Percentiles rank a stretch among this genome's conserved stretches.
phyloP scores from a whole-genome alignment of 2,329 filamentous ascomycete species.

The Talaromyces atroroseus region DNA sequence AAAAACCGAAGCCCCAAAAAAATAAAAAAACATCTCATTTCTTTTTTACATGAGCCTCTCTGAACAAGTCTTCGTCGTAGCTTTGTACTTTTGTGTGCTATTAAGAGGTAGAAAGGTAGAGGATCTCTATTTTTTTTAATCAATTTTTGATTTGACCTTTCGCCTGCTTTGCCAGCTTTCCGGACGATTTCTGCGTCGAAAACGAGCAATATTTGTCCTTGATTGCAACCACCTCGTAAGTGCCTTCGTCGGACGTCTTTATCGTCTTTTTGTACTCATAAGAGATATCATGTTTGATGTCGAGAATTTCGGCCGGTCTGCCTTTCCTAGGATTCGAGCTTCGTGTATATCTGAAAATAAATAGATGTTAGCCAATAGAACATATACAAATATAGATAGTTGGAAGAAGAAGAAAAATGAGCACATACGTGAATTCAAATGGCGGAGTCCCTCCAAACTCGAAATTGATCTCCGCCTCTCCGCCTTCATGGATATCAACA shows the following conservation, averaged over 20 bases:
- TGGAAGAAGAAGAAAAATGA: background rate
- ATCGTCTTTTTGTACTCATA: constrained; percentile 76
- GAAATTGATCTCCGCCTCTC: constrained; percentile 86
- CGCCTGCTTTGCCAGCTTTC: constrained; percentile 40
- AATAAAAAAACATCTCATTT: background rate
- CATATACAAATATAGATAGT: background rate
- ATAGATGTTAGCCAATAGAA: constrained; percentile 12
- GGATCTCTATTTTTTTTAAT: constrained; percentile 10
- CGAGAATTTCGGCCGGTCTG: constrained; percentile 72
- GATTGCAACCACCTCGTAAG: constrained; percentile 94
- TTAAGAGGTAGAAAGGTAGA: background rate
- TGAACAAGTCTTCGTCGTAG: background rate
- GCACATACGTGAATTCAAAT: constrained; percentile 77
- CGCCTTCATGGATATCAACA: constrained; percentile 94
- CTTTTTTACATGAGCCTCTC: background rate
- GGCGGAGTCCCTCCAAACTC: constrained; percentile 94
- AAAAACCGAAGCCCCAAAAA: background rate
- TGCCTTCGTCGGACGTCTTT: constrained; percentile 85
- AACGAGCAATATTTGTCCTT: constrained; percentile 91
- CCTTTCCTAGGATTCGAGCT: constrained; percentile 78
- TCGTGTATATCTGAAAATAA: constrained; percentile 62
- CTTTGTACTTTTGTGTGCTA: background rate
- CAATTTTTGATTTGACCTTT: constrained; percentile 14
- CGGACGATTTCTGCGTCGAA: constrained; percentile 60
- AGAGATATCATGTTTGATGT: constrained; percentile 83